Evolutionary conservation across 495 filamentous ascomycete species (phyloP).

Genomic region (Aspergillus bertholletiae): DNA sequence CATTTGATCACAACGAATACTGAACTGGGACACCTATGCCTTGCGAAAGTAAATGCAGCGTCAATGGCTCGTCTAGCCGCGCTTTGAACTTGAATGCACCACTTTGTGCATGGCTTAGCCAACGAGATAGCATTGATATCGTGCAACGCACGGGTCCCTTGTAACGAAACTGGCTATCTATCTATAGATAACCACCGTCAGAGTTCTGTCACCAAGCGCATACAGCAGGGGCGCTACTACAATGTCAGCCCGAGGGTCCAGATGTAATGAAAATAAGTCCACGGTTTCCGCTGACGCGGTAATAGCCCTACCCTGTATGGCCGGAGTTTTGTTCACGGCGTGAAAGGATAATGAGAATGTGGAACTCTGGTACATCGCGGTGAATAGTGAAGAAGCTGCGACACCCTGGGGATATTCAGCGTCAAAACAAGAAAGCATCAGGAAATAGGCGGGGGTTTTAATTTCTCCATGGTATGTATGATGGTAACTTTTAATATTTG

Average conservation of each 20-base stretch:
- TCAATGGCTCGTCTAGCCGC: constrained; percentile 57
- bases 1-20: constrained; percentile 61
- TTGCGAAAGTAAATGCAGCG: constrained; percentile 63
- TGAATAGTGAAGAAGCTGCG: constrained; percentile 53
- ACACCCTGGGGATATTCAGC: constrained; percentile 40
- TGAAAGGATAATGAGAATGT: constrained; percentile 60
- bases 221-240: constrained; percentile 62
- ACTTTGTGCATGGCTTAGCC: constrained; percentile 60
- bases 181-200: constrained; percentile 61
- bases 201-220: constrained; percentile 59
- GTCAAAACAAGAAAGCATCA: neutral
- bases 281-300: constrained; percentile 57
- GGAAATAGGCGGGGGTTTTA: too few species aligned
- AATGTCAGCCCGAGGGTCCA: constrained; percentile 64
- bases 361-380: constrained; percentile 60
- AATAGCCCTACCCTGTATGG: constrained; percentile 66
- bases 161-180: constrained; percentile 55
- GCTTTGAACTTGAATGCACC: constrained; percentile 62
- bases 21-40: constrained; percentile 57
- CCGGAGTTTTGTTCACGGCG: constrained; percentile 63
- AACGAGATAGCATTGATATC: constrained; percentile 63
- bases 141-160: constrained; percentile 62
- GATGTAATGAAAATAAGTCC: constrained; percentile 64
- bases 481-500: too few species aligned
- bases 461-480: too few species aligned